phyloP scores from a whole-genome alignment of 2,329 filamentous ascomycete species.

The Trichoderma sp. region DNA sequence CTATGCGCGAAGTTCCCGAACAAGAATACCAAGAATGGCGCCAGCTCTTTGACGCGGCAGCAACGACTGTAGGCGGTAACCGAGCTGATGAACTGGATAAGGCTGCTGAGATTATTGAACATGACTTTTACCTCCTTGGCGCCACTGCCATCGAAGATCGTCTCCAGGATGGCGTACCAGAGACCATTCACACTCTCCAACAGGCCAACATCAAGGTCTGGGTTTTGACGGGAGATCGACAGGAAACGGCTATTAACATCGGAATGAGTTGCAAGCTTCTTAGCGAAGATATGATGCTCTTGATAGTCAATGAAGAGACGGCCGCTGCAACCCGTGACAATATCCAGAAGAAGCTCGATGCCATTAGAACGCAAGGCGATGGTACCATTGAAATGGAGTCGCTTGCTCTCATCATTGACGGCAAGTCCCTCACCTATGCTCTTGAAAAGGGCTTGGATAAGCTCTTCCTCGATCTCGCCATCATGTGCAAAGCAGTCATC shows the following conservation, averaged over 20 bases:
- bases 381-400: constrained; percentile 80
- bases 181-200: constrained; percentile 96
- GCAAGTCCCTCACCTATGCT: constrained; percentile 90
- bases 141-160: constrained; percentile 97
- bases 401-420: constrained; percentile 91
- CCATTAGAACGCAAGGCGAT: constrained; percentile 81
- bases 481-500: constrained; percentile 98
- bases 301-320: constrained; percentile 93
- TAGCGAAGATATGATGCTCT: constrained; percentile 96
- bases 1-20: constrained; percentile 91
- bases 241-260: constrained; percentile 99
- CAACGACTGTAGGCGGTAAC: constrained; percentile 89
- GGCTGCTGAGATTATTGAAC: constrained; percentile 92
- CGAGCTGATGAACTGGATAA: constrained; percentile 96
- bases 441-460: constrained; percentile 94
- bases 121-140: constrained; percentile 86
- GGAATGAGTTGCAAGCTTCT: constrained; percentile 99
- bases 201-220: constrained; percentile 98
- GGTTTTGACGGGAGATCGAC: constrained; percentile 95
- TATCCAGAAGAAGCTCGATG: constrained; percentile 89
- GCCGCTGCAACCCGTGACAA: constrained; percentile 82
- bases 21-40: constrained; percentile 88
- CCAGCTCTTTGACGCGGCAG: constrained; percentile 81
- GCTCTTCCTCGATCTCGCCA: constrained; percentile 86
- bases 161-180: constrained; percentile 94